Conservation (phyloP, 345 rosid genomes). For the Pistacia vera region DNA sequence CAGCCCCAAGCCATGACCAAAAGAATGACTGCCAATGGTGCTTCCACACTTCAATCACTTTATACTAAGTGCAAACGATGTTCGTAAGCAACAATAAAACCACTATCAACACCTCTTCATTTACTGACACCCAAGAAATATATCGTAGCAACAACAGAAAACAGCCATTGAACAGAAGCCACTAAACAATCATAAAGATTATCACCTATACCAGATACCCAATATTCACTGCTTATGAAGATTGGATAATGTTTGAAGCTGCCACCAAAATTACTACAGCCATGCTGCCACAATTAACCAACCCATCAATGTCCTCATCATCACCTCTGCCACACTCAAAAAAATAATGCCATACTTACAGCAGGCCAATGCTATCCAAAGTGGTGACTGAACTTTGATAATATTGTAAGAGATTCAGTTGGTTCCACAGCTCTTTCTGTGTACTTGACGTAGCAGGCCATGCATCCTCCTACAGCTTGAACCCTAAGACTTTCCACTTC, state of each 20-base stretch:
- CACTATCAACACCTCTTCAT: no score
- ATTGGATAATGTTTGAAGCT: neutral
- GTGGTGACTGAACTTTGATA: neutral
- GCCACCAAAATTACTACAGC: neutral
- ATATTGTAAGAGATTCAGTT: neutral
- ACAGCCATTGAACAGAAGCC: no score
- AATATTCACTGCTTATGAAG: no score
- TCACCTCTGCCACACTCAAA: neutral
- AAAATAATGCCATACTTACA: neutral
- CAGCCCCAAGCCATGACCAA: no score
- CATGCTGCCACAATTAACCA: neutral
- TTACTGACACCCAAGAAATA: no score
- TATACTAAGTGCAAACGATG: no score
- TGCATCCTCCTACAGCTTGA: neutral
- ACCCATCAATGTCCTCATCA: neutral
- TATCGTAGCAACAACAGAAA: no score
- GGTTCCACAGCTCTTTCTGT: neutral
- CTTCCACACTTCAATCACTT: no score
- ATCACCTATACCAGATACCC: no score
- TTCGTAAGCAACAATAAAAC: no score
- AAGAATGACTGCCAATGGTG: no score
- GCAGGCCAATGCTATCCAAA: neutral
- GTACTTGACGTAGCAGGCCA: neutral
- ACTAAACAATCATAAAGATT: no score
- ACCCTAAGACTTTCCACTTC: neutral